Conservation (phyloP, 768 basidiomycete species). For the Amanita jacksonii region DNA sequence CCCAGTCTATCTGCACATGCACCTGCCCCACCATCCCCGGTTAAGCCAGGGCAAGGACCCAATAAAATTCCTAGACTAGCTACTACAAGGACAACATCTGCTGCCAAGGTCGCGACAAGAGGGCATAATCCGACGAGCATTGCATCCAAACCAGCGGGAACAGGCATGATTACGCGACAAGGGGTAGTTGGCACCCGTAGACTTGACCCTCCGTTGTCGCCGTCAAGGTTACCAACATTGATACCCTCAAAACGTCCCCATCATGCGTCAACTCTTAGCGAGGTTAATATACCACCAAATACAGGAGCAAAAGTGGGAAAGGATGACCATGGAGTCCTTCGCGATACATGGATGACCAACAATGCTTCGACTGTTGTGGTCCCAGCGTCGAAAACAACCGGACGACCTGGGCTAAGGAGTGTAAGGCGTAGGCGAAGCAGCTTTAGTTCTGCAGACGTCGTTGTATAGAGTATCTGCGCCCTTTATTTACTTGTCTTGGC, state of each 20-base stretch:
- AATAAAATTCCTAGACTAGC: conserved; percentile 67
- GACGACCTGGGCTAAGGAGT: conserved; percentile 61
- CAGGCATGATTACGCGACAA: conserved; percentile 14
- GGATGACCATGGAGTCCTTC: conserved; percentile 16
- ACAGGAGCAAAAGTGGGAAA: conserved; percentile 3
- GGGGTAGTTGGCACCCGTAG: conserved; percentile 13
- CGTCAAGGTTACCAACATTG: conserved; percentile 72
- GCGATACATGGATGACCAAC: conserved; percentile 71
- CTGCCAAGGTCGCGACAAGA: conserved; percentile 33
- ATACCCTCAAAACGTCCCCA: conserved; percentile 46
- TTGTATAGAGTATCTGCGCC: conserved; percentile 38
- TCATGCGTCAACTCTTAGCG: conserved; percentile 37
- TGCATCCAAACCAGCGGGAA: conserved; percentile 12
- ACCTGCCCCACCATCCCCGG: conserved; percentile 23
- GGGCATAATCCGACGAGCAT: conserved; percentile 15
- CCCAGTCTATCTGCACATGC: conserved; percentile 21
- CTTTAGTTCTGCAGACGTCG: conserved; percentile 80
- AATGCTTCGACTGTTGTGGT: conserved; percentile 62
- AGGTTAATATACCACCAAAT: conserved; percentile 34
- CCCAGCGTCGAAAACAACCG: conserved; percentile 56
- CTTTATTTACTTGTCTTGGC: conserved; percentile 1
- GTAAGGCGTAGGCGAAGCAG: conserved; percentile 76
- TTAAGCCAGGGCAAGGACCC: conserved; percentile 39
- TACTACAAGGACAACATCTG: conserved; percentile 39
- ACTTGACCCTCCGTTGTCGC: conserved; percentile 42